Conservation (phyloP, 139 green algal species). For the Gonium pectorale region DNA sequence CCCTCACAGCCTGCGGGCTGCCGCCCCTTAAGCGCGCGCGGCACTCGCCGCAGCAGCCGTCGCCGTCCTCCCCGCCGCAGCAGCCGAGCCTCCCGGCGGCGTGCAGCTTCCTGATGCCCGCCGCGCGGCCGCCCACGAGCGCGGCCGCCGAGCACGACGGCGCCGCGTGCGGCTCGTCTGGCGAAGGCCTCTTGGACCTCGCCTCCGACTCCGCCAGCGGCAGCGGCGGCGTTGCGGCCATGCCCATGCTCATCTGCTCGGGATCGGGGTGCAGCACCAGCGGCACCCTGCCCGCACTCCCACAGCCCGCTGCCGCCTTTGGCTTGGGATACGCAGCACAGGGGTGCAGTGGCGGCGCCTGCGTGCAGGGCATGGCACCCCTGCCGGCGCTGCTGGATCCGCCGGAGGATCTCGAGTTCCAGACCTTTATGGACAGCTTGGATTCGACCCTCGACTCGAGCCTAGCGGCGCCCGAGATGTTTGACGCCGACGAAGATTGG, state of each 20-base stretch:
- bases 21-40: neutral
- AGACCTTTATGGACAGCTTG: slow-evolving; percentile 21
- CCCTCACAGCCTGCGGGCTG: no score
- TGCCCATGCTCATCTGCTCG: no score
- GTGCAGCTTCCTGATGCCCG: no score
- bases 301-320: neutral
- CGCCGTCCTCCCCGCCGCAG: neutral
- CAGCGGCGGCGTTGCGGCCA: no score
- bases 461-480: neutral
- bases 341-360: no score
- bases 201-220: neutral
- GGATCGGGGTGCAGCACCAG: neutral
- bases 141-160: no score
- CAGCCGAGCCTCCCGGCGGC: neutral
- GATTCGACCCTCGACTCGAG: neutral
- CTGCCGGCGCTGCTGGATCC: neutral
- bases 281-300: no score
- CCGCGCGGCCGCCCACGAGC: no score
- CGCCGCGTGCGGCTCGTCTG: no score
- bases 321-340: no score
- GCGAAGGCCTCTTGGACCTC: no score
- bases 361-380: neutral
- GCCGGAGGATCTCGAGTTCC: slow-evolving; percentile 19
- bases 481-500: neutral
- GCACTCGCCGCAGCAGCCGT: neutral